Conservation (phyloP, 2,329 filamentous ascomycete genomes). For the Ophiostoma angusticollis region DNA sequence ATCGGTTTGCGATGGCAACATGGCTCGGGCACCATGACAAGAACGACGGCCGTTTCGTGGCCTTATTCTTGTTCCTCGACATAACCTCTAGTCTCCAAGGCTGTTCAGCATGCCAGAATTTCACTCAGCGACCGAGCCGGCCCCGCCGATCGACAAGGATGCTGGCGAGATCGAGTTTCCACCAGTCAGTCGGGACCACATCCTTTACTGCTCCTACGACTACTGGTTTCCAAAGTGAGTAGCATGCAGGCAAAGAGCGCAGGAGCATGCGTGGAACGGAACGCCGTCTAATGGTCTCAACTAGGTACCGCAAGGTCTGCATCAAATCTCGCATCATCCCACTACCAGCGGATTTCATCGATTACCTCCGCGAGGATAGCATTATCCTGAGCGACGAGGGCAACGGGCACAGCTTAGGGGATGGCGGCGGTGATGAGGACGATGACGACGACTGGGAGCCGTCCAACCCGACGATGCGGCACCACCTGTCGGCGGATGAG, state of each 20-base stretch:
- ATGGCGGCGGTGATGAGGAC: conserved; percentile 24
- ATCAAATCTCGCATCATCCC: conserved; percentile 79
- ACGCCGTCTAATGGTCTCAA: neutral
- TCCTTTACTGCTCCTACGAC: conserved; percentile 89
- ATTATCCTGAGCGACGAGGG: conserved; percentile 71
- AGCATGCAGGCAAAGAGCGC: neutral
- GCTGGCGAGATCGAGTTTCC: conserved; percentile 51
- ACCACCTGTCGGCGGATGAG: conserved; percentile 27
- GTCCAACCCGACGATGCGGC: conserved; percentile 18
- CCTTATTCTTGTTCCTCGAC: neutral
- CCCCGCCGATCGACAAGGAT: conserved; percentile 1
- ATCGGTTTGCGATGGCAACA: too few relatives aligned
- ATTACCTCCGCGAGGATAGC: conserved; percentile 83
- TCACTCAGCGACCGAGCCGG: conserved; percentile 13
- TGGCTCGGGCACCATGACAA: neutral
- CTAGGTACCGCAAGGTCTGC: conserved; percentile 65
- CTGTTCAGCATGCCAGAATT: conserved; percentile 23
- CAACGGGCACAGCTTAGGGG: conserved; percentile 1
- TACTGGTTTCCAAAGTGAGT: conserved; percentile 69
- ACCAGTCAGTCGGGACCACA: conserved; percentile 72
- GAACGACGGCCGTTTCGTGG: neutral
- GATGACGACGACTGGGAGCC: conserved; percentile 46
- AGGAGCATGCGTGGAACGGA: neutral
- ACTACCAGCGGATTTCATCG: conserved; percentile 60
- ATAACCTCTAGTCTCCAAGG: too few relatives aligned